These are phyloP conservation scores for Ilyonectria sp. DNA, from an alignment of 2,329 filamentous ascomycete species.

Conservation along the genomic window DNA sequence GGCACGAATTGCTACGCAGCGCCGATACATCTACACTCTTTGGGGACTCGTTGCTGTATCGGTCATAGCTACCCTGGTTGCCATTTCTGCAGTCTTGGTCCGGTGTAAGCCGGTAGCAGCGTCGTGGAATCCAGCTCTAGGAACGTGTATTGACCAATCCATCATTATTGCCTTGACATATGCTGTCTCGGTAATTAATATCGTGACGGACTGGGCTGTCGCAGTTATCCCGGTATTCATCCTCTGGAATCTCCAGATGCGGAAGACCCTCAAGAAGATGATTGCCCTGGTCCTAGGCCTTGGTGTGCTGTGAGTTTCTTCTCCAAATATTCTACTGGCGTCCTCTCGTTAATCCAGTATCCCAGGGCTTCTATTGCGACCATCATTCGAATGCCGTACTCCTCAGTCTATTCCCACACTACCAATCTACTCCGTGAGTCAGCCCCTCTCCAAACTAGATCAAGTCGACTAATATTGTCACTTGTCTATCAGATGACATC, in stretches of 20 bases:
- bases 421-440: conserved; percentile 8
- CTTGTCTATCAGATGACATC: conserved; percentile 1
- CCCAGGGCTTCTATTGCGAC: conserved; percentile 27
- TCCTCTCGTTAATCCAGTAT: no score
- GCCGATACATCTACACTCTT: neutral
- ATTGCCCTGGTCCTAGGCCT: neutral
- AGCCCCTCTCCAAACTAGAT: no score
- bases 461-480: no score
- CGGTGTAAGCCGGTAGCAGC: neutral
- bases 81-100: neutral
- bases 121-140: neutral
- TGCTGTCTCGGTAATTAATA: neutral
- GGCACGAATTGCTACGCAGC: neutral
- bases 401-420: conserved; percentile 11
- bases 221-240: neutral
- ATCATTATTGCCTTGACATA: neutral
- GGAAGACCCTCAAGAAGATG: neutral
- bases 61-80: neutral
- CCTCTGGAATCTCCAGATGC: neutral
- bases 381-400: conserved; percentile 30
- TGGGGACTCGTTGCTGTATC: neutral
- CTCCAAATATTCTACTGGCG: no score
- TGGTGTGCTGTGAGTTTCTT: neutral
- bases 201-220: neutral
- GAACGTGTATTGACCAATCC: neutral